These are phyloP conservation scores for Metarhizium humberi DNA, from an alignment of 2,329 filamentous ascomycete species.

Conservation along the genomic window DNA sequence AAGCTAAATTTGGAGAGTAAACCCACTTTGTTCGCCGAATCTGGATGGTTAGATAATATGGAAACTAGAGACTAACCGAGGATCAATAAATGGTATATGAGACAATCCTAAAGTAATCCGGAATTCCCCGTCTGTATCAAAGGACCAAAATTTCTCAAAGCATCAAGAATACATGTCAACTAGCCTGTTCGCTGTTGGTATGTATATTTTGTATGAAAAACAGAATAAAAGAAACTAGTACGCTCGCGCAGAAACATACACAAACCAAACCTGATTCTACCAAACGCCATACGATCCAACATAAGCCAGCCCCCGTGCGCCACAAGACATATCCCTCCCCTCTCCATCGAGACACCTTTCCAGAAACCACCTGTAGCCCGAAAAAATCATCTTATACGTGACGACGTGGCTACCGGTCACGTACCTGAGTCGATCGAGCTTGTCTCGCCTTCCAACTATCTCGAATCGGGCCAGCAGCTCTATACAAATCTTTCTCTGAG, in stretches of 20 bases:
- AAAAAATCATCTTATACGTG: neutral
- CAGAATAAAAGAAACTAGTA: neutral
- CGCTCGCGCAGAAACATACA: neutral
- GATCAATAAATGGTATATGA: neutral
- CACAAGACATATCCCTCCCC: neutral
- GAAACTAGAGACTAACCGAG: neutral
- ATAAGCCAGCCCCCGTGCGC: neutral
- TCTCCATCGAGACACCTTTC: no score
- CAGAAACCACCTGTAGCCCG: no score
- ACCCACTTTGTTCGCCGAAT: neutral
- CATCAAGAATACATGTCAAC: neutral
- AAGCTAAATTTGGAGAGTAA: neutral
- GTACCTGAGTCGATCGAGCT: slow-evolving; percentile 20
- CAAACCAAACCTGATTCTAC: neutral
- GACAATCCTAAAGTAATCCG: neutral
- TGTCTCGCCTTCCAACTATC: slow-evolving; percentile 67
- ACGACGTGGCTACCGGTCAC: slow-evolving; percentile 4
- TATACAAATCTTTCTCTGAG: slow-evolving; percentile 70
- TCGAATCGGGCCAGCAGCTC: slow-evolving; percentile 60
- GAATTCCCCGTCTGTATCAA: neutral
- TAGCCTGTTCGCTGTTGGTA: neutral
- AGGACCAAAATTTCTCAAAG: neutral
- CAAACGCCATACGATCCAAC: slow-evolving; percentile 1
- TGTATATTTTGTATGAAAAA: neutral
- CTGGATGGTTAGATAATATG: slow-evolving; percentile 2